These are phyloP conservation scores for Pleurotus giganteus DNA, from an alignment of 768 basidiomycete genomes.

Conservation along the genomic window DNA sequence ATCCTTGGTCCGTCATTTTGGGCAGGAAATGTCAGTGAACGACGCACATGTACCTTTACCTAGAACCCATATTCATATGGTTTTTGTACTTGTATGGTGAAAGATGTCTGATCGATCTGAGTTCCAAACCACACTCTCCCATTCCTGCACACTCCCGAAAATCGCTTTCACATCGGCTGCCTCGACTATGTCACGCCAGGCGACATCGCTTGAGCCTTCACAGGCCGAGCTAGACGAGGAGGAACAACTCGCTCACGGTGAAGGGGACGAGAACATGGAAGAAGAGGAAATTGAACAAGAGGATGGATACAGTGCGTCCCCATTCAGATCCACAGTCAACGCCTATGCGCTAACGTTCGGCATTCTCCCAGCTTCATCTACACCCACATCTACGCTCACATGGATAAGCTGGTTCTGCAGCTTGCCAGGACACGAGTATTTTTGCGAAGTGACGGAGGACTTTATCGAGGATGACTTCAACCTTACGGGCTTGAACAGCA, in stretches of 20 bases:
- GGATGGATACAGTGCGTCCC: slow-evolving; percentile 76
- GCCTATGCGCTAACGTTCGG: slow-evolving; percentile 14
- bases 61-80: slow-evolving; percentile 6
- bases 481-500: slow-evolving; percentile 88
- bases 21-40: slow-evolving; percentile 41
- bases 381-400: slow-evolving; percentile 86
- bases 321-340: slow-evolving; percentile 8
- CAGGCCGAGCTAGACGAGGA: slow-evolving; percentile 61
- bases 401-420: slow-evolving; percentile 98
- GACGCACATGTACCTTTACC: slow-evolving; percentile 48
- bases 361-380: slow-evolving; percentile 69
- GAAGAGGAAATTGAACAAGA: slow-evolving; percentile 59
- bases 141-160: slow-evolving; percentile 15
- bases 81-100: background rate
- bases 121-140: slow-evolving; percentile 5
- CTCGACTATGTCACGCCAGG: slow-evolving; percentile 35
- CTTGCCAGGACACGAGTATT: slow-evolving; percentile 94
- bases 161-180: slow-evolving; percentile 13
- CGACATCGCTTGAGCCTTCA: slow-evolving; percentile 35
- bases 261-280: slow-evolving; percentile 81
- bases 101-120: slow-evolving; percentile 6
- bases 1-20: slow-evolving; percentile 69
- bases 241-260: slow-evolving; percentile 53
- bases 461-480: slow-evolving; percentile 99
- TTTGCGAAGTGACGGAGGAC: slow-evolving; percentile 96